A percentile compares a stretch with the other conserved stretches of the same genome.
Conservation (phyloP, 1,284 basidiomycete species). For the Heimioporus retisporus region DNA sequence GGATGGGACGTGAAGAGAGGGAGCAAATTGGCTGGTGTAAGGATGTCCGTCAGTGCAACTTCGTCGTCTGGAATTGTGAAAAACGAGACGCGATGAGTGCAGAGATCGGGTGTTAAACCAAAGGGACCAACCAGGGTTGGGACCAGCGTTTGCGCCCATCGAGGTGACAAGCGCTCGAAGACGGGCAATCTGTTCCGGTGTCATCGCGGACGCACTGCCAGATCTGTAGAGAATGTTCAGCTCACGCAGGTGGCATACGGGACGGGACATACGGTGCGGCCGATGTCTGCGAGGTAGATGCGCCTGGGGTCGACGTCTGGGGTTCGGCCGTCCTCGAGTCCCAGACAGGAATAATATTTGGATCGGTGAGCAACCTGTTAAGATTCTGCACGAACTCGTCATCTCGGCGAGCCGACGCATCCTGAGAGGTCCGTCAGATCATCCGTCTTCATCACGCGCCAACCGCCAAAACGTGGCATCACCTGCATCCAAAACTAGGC, state of each 20-base stretch:
- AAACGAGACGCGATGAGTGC: background rate
- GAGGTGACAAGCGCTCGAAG: conserved; percentile 55
- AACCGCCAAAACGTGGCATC: conserved; percentile 30
- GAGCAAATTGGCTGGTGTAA: conserved; percentile 75
- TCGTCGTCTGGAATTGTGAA: conserved; percentile 49
- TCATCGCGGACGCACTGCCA: conserved; percentile 37
- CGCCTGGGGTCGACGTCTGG: conserved; percentile 50
- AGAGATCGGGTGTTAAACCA: conserved; percentile 27
- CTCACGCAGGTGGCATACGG: background rate
- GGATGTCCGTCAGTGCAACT: conserved; percentile 74
- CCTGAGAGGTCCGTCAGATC: conserved; percentile 50
- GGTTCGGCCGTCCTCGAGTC: conserved; percentile 41
- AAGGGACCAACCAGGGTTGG: conserved; percentile 21
- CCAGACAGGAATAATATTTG: conserved; percentile 71
- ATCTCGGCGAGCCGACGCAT: conserved; percentile 74
- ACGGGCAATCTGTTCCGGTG: conserved; percentile 66
- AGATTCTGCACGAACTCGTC: conserved; percentile 77
- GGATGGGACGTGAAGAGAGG: conserved; percentile 77
- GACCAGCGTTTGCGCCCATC: conserved; percentile 40
- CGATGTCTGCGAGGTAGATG: conserved; percentile 43
- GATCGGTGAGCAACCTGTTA: conserved; percentile 74
- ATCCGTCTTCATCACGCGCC: background rate
- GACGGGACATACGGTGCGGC: conserved; percentile 28
- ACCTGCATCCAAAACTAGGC: conserved; percentile 86
- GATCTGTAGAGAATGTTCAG: conserved; percentile 9